These are phyloP conservation scores for Tuber borchii DNA, from an alignment of 495 filamentous ascomycete species.

Conservation along the genomic window DNA sequence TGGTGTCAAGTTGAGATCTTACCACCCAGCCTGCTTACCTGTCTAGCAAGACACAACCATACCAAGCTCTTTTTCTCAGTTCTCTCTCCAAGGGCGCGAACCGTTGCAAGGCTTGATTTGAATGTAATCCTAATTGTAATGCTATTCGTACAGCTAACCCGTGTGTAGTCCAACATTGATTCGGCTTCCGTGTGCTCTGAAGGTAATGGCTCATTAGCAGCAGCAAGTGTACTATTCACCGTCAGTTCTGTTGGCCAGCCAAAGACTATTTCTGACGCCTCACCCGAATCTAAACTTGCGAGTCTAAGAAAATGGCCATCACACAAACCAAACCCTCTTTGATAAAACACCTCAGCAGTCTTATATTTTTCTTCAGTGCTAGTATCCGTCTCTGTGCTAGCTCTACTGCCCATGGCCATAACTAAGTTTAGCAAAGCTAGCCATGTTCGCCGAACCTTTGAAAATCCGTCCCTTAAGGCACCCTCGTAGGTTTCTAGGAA, in stretches of 20 bases:
- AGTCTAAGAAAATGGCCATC: conserved; percentile 43
- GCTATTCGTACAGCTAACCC: conserved; percentile 46
- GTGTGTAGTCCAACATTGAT: conserved; percentile 47
- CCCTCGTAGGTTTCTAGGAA: conserved; percentile 45
- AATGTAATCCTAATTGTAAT: conserved; percentile 46
- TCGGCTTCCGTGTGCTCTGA: conserved; percentile 47
- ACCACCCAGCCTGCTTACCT: conserved; percentile 34
- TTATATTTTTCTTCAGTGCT: conserved; percentile 40
- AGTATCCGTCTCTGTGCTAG: conserved; percentile 36
- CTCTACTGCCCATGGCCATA: conserved; percentile 40
- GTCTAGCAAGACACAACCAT: conserved; percentile 48
- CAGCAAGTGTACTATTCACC: conserved; percentile 42
- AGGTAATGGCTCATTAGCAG: conserved; percentile 47
- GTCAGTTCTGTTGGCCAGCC: background rate
- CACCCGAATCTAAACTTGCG: conserved; percentile 45
- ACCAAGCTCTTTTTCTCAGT: conserved; percentile 48
- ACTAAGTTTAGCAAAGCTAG: conserved; percentile 41
- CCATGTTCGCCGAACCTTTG: conserved; percentile 44
- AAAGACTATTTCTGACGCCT: conserved; percentile 2
- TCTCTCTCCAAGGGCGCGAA: conserved; percentile 45
- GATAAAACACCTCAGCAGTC: conserved; percentile 45
- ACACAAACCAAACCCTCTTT: conserved; percentile 41
- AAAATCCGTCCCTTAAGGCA: conserved; percentile 41
- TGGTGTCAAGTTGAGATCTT: background rate
- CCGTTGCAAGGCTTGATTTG: conserved; percentile 39